Conservation (phyloP, 2,329 filamentous ascomycete genomes). For the Talaromyces piceae region DNA sequence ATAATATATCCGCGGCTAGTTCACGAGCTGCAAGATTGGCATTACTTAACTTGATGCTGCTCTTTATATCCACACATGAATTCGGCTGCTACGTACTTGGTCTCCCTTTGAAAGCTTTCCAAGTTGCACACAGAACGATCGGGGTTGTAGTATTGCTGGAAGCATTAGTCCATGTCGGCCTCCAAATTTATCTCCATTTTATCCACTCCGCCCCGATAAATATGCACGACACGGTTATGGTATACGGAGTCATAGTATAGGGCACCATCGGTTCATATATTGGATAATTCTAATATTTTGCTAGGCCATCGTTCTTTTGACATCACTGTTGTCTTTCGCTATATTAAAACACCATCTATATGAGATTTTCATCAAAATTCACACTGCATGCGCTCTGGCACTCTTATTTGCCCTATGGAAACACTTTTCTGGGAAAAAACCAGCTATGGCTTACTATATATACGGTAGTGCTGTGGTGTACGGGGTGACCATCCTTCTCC, state of each 20-base stretch:
- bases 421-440: conserved; percentile 4
- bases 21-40: not conserved
- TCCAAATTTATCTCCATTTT: not conserved
- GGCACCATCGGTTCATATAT: conserved; percentile 10
- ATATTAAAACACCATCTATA: conserved; percentile 2
- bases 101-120: not conserved
- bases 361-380: conserved; percentile 7
- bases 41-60: not conserved
- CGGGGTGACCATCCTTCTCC: conserved; percentile 4
- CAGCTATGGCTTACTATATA: conserved; percentile 12
- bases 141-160: conserved; percentile 13
- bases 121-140: not conserved
- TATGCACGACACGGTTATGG: not conserved
- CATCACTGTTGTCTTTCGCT: not conserved
- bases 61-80: conserved; percentile 2
- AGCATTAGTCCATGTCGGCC: conserved; percentile 12
- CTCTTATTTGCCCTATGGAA: conserved; percentile 3
- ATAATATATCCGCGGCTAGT: not conserved
- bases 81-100: not conserved
- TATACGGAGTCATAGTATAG: conserved; percentile 11
- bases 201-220: conserved; percentile 1
- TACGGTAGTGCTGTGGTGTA: conserved; percentile 12
- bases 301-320: conserved; percentile 2
- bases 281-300: not conserved
- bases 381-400: conserved; percentile 5